phyloP scores from a whole-genome alignment of 495 filamentous ascomycete genomes.

The Podospora bellae-mahoneyi region DNA sequence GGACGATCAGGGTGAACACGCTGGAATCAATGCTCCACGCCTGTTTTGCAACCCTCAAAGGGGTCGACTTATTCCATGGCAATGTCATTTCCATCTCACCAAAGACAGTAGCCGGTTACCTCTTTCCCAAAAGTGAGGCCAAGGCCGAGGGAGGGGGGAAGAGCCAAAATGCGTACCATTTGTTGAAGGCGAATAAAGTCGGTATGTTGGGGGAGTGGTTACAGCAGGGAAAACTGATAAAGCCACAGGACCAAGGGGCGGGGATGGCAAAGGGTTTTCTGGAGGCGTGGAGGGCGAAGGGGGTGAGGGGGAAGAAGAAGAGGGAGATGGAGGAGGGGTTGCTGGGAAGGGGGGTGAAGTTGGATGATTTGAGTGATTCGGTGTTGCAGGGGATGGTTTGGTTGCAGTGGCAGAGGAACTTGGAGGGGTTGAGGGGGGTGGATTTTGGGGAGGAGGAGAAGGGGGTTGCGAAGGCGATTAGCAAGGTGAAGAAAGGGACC shows the following conservation, averaged over 20 bases:
- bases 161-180: conserved; percentile 25
- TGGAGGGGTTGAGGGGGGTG: conserved; percentile 40
- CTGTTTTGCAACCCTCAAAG: conserved; percentile 57
- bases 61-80: conserved; percentile 41
- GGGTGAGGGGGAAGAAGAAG: conserved; percentile 20
- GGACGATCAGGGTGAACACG: conserved; percentile 87
- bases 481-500: background rate
- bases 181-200: conserved; percentile 61
- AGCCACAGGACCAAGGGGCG: conserved; percentile 33
- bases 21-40: conserved; percentile 88
- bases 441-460: conserved; percentile 7
- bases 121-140: conserved; percentile 16
- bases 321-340: conserved; percentile 27
- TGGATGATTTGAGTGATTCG: conserved; percentile 91
- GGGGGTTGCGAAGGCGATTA: background rate
- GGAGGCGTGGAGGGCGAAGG: conserved; percentile 37
- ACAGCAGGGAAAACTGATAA: conserved; percentile 30
- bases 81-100: conserved; percentile 38
- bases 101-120: conserved; percentile 41
- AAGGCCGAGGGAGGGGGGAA: conserved; percentile 6
- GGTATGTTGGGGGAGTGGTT: conserved; percentile 59
- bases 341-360: conserved; percentile 48
- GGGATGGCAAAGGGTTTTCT: conserved; percentile 47
- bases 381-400: conserved; percentile 82
- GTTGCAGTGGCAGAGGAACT: conserved; percentile 77